A percentile compares a stretch with the other conserved stretches of the same genome.
These are phyloP conservation scores for Schoenoplectus tabernaemontani DNA, from an alignment of 202 grass and related monocot species.

Conservation along the genomic window DNA sequence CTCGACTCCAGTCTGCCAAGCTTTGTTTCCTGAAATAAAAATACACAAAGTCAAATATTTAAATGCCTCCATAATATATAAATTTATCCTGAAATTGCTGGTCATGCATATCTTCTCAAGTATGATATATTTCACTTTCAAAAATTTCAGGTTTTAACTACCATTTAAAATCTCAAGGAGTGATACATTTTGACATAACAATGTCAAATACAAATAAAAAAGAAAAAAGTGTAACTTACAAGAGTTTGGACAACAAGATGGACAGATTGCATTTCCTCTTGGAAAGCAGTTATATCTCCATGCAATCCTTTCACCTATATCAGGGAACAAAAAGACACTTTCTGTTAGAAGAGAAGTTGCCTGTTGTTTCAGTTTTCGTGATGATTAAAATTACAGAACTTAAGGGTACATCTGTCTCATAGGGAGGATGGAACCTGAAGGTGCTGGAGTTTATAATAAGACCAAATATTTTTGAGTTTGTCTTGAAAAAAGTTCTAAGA, in stretches of 20 bases:
- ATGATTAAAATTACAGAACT: neutral
- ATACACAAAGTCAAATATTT: conserved; percentile 36
- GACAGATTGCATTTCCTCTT: conserved; percentile 77
- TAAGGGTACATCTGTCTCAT: neutral
- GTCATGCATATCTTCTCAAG: neutral
- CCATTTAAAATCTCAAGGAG: too few species aligned
- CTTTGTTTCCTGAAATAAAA: conserved; percentile 71
- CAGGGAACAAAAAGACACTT: neutral
- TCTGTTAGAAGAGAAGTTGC: neutral
- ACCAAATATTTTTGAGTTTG: neutral
- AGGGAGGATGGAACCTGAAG: neutral
- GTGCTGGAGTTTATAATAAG: neutral
- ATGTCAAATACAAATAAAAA: neutral
- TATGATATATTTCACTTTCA: neutral
- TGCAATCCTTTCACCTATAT: conserved; percentile 57
- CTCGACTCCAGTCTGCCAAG: conserved; percentile 56
- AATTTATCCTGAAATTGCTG: neutral
- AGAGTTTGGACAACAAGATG: conserved; percentile 78
- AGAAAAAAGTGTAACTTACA: conserved; percentile 45
- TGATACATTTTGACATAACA: neutral
- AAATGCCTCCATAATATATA: conserved; percentile 10
- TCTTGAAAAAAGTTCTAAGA: neutral
- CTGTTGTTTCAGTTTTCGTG: neutral
- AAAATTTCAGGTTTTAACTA: too few species aligned
- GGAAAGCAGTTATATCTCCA: conserved; percentile 58